A percentile compares a stretch with the other conserved stretches of the same genome.
These are phyloP conservation scores for Solanum chiquidenum DNA, from an alignment of 257 asterid species.

Conservation along the genomic window DNA sequence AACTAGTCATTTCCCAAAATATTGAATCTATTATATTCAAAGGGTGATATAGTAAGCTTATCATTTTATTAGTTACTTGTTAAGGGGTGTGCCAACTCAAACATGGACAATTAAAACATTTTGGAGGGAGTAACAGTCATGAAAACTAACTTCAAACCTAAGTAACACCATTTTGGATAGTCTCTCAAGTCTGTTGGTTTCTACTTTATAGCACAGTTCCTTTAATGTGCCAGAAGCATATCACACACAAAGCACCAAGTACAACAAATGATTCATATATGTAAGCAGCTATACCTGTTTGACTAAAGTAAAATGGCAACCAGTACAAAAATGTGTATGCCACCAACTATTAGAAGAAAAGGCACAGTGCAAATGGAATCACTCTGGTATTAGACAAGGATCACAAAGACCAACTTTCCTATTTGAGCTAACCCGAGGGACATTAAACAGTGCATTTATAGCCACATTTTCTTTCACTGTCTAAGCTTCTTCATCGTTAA, in stretches of 20 bases:
- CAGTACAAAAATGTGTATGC: constrained; percentile 85
- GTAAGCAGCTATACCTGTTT: constrained; percentile 37
- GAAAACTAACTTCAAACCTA: neutral
- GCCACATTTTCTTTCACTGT: neutral
- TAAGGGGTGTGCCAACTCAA: too few species aligned
- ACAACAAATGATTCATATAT: neutral
- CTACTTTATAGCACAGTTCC: neutral
- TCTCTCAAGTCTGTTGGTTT: neutral
- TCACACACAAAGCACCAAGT: neutral
- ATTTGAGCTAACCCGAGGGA: neutral
- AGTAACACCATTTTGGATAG: neutral
- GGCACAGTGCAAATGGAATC: constrained; percentile 71
- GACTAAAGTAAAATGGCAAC: constrained; percentile 85
- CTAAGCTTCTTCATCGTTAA: constrained; percentile 48
- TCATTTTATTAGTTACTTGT: too few species aligned
- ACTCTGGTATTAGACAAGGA: constrained; percentile 73
- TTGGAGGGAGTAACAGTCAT: neutral
- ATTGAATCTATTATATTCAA: too few species aligned
- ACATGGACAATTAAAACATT: too few species aligned
- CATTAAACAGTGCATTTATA: constrained; percentile 4
- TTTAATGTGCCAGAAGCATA: neutral
- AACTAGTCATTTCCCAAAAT: too few species aligned
- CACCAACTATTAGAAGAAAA: constrained; percentile 70
- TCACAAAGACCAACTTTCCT: constrained; percentile 45
- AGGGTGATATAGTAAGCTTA: too few species aligned